Evolutionary conservation across 495 filamentous ascomycete genomes (phyloP), one percentile per base, ranked within the genome.

Genomic region (Aspergillus sclerotioniger): DNA sequence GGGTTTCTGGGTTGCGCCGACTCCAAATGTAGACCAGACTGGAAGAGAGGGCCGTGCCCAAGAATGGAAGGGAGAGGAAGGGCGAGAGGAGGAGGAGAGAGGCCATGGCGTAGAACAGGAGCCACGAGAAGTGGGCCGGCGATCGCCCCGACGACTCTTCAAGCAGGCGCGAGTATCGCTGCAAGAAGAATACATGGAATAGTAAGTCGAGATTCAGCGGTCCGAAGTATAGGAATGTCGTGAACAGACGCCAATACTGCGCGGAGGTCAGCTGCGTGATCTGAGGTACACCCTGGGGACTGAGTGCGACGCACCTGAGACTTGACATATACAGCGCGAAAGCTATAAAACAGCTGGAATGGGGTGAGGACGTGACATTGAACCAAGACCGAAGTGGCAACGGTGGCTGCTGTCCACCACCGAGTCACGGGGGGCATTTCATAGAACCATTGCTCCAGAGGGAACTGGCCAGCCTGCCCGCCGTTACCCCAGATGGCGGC

Each of bases 21-120:
- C 91, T 92, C 94, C 94, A 98, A 68, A 98, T 96, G 70, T 98
- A 98, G n/a, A 97, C 92, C 50, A 98, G 76, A 9, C 87, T 93
- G 44, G 89, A 93, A 7, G 89, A 94, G 15, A 98, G 80, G 16
- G 95, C 90, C 31, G 90, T 87, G 32, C 94, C 94, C 10, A 98
- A 85, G 75, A 96, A 98, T 0, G 90, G 90, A 74, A 97, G 90
- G 31, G 87, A 89, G 39, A 98, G 76, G 58, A 80, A 76, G 0
- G 94, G 93, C 41, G 92, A 95, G 33, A 98, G 83, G 25, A 76
- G 67, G 29, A 98, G 79, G 3, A 98, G 83, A 49, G 87, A 86
- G 0, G 82, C 77, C 65, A 85, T 89, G 49, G 91, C 87, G 69
- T 95, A 98, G 54, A 93, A 74, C 12, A 98, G 79, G 20, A 98